Evolutionary conservation across 2,329 filamentous ascomycete species (phyloP).

Genomic region (Cytospora schulzeri): DNA sequence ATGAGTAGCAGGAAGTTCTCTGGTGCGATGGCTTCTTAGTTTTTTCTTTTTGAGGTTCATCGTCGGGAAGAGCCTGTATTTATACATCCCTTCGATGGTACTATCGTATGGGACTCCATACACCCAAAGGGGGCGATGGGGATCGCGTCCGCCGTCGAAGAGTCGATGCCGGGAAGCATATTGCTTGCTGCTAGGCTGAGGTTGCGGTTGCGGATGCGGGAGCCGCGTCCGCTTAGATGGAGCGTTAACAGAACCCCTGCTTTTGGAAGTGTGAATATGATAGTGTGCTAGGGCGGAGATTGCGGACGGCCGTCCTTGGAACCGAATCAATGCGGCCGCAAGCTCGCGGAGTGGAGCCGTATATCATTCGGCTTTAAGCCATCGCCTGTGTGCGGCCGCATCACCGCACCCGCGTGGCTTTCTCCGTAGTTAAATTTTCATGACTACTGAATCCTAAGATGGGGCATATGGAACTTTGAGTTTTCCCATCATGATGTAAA

Average conservation of each 20-base stretch:
- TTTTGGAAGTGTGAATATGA: background rate
- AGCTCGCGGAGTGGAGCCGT: constrained; percentile 1
- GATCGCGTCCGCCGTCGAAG: background rate
- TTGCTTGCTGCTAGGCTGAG: background rate
- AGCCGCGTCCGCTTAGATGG: constrained; percentile 12
- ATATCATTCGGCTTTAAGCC: background rate
- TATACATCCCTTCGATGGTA: background rate
- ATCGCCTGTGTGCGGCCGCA: constrained; percentile 17
- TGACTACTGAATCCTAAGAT: background rate
- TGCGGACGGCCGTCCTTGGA: background rate
- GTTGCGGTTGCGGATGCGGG: constrained; percentile 8
- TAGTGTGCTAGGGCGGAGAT: background rate
- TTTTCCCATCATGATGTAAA: no score
- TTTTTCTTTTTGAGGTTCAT: background rate
- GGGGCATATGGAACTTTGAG: no score
- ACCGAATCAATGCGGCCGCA: constrained; percentile 8
- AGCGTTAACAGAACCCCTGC: background rate
- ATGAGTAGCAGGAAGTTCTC: no score
- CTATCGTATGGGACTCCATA: background rate
- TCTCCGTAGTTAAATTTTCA: background rate
- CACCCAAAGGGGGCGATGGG: no score
- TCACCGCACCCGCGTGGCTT: constrained; percentile 3
- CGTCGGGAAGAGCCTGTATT: background rate
- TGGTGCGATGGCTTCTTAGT: background rate
- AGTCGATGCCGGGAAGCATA: background rate